Evolutionary conservation across 208 protist genomes (phyloP), one percentile per base, ranked within the genome.

Genomic region (Naegleria gruberi): DNA sequence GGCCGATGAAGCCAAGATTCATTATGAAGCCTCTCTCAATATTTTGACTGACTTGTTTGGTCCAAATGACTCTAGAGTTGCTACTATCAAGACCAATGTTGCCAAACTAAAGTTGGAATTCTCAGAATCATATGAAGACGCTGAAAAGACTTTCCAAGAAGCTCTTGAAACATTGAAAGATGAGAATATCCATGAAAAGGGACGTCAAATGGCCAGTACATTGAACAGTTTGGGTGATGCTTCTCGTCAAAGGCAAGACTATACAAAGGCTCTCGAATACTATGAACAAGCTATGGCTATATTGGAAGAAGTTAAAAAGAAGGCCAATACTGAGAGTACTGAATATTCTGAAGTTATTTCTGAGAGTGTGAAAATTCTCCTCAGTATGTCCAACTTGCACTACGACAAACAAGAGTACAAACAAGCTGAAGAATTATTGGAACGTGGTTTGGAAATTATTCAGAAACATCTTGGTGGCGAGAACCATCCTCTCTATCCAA

Each of bases 201-300:
- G 37, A 15, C 23, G 45, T 4, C 15, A 41, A 42, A 65, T 88
- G 43, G 84, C 84, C 6, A 30, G 7, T 1, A 88, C 43, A 3
- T 26, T 88, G 17, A 40, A 7, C 7, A 40, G 15, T 30, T 51
- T 88, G 84, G 84, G 45, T 43, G 84, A 88, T 19, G n/a, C 23
- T 26, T 65, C 4, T 12, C 8, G 84, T 10, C 30, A 65, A 10
- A 37, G 65, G 30, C 10, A 88, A 42, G n/a, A 88, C 26, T 88
- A 43, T 26, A 43, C 46, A 57, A 65, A 88, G 10, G 46, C 44
- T 10, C 5, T 88, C 30, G 34, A 88, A 65, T 88, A 43, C 15
- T 88, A 43, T 88, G 45, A 88, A 88, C 43, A 88, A 88, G 8
- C 84, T 17, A 34, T 88, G 17, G 43, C 23, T 19, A 41, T 88